Percentiles rank a stretch among this genome's conserved stretches.
phyloP scores from a whole-genome alignment of 1,284 basidiomycete species.

The Tilletia walkeri region DNA sequence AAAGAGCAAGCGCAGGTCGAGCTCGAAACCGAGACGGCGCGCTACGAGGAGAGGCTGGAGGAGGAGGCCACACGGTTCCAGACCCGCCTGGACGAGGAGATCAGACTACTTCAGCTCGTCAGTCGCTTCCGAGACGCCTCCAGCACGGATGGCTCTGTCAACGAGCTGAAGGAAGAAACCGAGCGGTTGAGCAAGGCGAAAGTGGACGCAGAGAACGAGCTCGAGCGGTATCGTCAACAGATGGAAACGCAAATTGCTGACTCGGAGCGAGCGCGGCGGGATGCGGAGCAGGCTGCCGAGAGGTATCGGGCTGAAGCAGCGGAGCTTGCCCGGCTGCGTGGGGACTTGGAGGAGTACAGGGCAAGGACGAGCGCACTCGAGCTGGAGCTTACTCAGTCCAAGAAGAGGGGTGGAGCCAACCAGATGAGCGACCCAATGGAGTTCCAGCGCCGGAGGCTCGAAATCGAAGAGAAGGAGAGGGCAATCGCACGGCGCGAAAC shows the following conservation, averaged over 20 bases:
- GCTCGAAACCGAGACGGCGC: constrained; percentile 2
- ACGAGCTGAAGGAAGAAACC: constrained; percentile 3
- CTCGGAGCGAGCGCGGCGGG: constrained; percentile 13
- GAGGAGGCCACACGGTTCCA: constrained; percentile 12
- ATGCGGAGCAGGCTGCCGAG: constrained; percentile 15
- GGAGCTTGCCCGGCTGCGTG: constrained; percentile 22
- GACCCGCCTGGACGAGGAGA: constrained; percentile 15
- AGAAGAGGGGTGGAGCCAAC: not conserved
- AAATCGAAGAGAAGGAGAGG: constrained; percentile 24
- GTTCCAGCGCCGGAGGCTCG: constrained; percentile 5
- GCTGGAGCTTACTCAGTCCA: not conserved
- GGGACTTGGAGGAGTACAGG: constrained; percentile 24
- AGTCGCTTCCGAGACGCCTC: not conserved
- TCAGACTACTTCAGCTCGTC: not conserved
- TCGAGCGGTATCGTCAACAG: not conserved
- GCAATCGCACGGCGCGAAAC: constrained; percentile 5
- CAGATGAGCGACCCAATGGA: not conserved
- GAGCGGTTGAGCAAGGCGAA: constrained; percentile 5
- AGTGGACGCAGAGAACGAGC: not conserved
- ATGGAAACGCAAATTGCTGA: not conserved
- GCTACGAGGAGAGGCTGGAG: constrained; percentile 8
- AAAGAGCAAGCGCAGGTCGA: constrained; percentile 13
- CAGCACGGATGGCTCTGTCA: not conserved
- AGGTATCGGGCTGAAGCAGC: constrained; percentile 1
- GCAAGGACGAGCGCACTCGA: constrained; percentile 10